These are phyloP conservation scores for Scutellaria minor DNA, from an alignment of 257 asterid genomes.

Conservation along the genomic window DNA sequence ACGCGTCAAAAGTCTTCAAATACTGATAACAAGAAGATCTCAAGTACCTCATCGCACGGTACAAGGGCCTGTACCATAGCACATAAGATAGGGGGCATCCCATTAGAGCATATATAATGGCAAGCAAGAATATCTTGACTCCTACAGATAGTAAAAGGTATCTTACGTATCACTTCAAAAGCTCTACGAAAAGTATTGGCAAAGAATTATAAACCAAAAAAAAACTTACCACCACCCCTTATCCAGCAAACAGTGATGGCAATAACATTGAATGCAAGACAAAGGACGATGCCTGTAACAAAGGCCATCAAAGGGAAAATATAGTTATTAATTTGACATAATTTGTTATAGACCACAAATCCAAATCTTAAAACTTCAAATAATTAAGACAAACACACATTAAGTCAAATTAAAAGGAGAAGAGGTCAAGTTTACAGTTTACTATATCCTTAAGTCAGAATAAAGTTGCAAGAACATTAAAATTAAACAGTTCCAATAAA, in stretches of 20 bases:
- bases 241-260: constrained; percentile 92
- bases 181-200: neutral
- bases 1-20: neutral
- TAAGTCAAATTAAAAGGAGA: constrained; percentile 8
- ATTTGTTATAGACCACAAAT: neutral
- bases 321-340: neutral
- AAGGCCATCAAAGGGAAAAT: constrained; percentile 22
- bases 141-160: constrained; percentile 53
- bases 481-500: constrained; percentile 14
- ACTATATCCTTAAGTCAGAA: neutral
- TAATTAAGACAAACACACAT: no score
- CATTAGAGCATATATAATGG: constrained; percentile 78
- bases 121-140: constrained; percentile 86
- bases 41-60: constrained; percentile 86
- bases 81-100: constrained; percentile 92
- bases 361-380: neutral
- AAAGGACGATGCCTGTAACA: constrained; percentile 81
- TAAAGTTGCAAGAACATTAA: neutral
- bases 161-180: constrained; percentile 23
- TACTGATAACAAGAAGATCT: constrained; percentile 27
- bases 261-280: constrained; percentile 84
- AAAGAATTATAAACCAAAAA: constrained; percentile 4
- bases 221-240: constrained; percentile 81
- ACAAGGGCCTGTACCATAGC: constrained; percentile 95
- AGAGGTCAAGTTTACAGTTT: neutral